These are phyloP conservation scores for Amphibolis antarctica DNA, from an alignment of 106 monocot genomes.

Conservation along the genomic window DNA sequence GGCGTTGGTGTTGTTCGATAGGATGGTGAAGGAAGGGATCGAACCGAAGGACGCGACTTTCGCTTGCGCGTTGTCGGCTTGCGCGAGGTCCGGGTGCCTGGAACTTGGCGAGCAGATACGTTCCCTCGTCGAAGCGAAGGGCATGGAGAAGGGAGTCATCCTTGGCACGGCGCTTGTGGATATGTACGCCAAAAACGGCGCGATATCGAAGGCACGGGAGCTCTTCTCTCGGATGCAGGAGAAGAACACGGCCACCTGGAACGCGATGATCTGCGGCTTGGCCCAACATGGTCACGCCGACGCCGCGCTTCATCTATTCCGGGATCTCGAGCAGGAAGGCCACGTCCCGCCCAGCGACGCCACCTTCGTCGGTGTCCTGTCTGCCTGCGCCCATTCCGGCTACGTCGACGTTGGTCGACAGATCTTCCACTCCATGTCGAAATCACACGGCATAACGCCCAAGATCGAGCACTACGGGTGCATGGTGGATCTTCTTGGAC, in stretches of 20 bases:
- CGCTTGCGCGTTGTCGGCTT: slow-evolving; percentile 50
- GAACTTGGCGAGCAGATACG: slow-evolving; percentile 44
- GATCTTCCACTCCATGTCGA: slow-evolving; percentile 41
- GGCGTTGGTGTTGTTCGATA: slow-evolving; percentile 30
- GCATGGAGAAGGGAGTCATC: slow-evolving; percentile 39
- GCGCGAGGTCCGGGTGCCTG: slow-evolving; percentile 44
- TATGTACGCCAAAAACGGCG: slow-evolving; percentile 76
- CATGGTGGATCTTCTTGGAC: slow-evolving; percentile 78
- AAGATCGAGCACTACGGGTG: slow-evolving; percentile 61
- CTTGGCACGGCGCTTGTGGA: slow-evolving; percentile 72
- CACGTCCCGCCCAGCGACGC: slow-evolving; percentile 34
- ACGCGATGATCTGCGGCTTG: slow-evolving; percentile 60
- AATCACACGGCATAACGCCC: slow-evolving; percentile 25
- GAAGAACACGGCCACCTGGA: slow-evolving; percentile 60
- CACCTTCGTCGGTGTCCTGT: slow-evolving; percentile 59
- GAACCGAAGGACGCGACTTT: slow-evolving; percentile 44
- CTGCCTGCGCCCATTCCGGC: slow-evolving; percentile 57
- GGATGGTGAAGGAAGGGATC: slow-evolving; percentile 36
- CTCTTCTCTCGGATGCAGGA: slow-evolving; percentile 42
- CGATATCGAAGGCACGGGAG: slow-evolving; percentile 15
- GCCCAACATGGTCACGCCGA: slow-evolving; percentile 47
- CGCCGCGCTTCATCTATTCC: slow-evolving; percentile 33
- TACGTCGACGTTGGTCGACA: slow-evolving; percentile 31
- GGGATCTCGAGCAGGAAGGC: slow-evolving; percentile 20
- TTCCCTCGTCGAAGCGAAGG: slow-evolving; percentile 21